phyloP scores from a whole-genome alignment of 2,329 filamentous ascomycete genomes.

The Pseudogymnoascus sp. region DNA sequence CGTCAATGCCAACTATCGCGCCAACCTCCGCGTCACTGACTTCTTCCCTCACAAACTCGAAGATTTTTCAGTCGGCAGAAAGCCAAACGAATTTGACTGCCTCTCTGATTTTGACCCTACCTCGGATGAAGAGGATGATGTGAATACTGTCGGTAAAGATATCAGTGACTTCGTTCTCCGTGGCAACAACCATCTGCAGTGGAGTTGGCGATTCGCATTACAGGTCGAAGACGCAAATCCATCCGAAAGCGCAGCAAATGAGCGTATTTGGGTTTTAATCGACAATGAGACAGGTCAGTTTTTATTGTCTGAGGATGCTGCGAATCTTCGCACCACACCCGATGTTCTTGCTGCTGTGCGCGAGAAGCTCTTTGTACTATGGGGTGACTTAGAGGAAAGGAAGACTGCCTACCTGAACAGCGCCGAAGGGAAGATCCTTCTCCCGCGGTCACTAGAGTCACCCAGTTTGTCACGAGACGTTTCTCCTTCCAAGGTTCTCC shows the following conservation, averaged over 20 bases:
- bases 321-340: slow-evolving; percentile 48
- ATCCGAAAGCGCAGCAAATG: slow-evolving; percentile 27
- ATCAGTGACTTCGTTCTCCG: slow-evolving; percentile 21
- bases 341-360: slow-evolving; percentile 46
- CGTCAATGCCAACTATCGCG: slow-evolving; percentile 62
- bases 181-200: slow-evolving; percentile 4
- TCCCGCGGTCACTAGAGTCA: slow-evolving; percentile 22
- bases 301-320: slow-evolving; percentile 45
- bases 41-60: slow-evolving; percentile 64
- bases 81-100: slow-evolving; percentile 39
- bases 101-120: slow-evolving; percentile 39
- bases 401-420: slow-evolving; percentile 37
- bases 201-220: slow-evolving; percentile 70
- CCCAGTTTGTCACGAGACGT: slow-evolving; percentile 19
- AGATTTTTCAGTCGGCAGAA: slow-evolving; percentile 56
- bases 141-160: slow-evolving; percentile 25
- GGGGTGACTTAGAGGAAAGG: slow-evolving; percentile 76
- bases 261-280: slow-evolving; percentile 61
- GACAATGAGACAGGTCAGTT: slow-evolving; percentile 49
- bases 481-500: not conserved
- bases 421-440: slow-evolving; percentile 14
- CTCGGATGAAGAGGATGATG: slow-evolving; percentile 25
- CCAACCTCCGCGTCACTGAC: slow-evolving; percentile 70
- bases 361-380: slow-evolving; percentile 68
- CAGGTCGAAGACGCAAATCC: slow-evolving; percentile 62